A percentile compares a stretch with the other conserved stretches of the same genome.
Conservation (phyloP, 495 filamentous ascomycete species). For the Xylaria grammica region DNA sequence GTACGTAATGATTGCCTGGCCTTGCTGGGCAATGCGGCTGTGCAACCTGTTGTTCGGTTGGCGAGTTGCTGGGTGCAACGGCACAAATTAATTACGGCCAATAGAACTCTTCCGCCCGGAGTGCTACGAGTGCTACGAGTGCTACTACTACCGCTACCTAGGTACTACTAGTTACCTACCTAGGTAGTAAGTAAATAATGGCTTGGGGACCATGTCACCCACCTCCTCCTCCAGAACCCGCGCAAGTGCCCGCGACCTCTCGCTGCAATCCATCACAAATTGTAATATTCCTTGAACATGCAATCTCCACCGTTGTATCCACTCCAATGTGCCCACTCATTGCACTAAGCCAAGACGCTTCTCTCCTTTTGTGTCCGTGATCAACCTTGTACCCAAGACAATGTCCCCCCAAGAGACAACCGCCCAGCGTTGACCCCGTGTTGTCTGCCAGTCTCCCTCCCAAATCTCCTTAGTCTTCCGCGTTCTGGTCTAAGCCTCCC, state of each 20-base stretch:
- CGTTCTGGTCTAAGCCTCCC: slow-evolving; percentile 14
- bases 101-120: no score
- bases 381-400: no score
- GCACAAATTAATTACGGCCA: background rate
- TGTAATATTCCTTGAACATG: background rate
- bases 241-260: no score
- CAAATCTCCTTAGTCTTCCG: slow-evolving; percentile 12
- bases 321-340: background rate
- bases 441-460: slow-evolving; percentile 14
- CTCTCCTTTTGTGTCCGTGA: slow-evolving; percentile 1
- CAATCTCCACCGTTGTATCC: background rate
- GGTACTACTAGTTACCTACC: no score
- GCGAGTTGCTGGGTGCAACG: background rate
- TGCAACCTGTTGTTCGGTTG: slow-evolving; percentile 17
- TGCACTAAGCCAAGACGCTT: background rate
- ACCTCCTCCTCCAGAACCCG: no score
- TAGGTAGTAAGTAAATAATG: no score
- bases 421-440: slow-evolving; percentile 1
- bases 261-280: no score
- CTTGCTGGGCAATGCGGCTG: slow-evolving; percentile 34
- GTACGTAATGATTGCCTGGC: slow-evolving; percentile 8
- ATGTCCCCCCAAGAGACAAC: background rate
- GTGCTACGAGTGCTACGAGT: no score
- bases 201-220: no score
- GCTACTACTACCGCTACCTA: no score